These are phyloP conservation scores for Aspergillus piperis DNA, from an alignment of 2,329 filamentous ascomycete genomes.

Conservation along the genomic window DNA sequence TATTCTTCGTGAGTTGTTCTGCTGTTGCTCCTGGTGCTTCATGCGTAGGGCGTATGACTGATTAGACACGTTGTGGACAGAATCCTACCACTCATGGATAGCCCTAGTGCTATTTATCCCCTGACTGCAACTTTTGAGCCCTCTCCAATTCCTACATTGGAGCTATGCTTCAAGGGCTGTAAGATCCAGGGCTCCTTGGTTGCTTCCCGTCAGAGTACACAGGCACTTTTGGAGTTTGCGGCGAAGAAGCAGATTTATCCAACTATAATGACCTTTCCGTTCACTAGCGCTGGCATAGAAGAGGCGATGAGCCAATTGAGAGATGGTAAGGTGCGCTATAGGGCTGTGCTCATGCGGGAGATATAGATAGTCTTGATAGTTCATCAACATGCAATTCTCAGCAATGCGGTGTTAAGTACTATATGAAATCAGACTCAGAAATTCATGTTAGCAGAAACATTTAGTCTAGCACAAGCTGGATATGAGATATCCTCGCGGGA, in stretches of 20 bases:
- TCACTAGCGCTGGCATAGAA: slow-evolving; percentile 53
- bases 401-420: too few species aligned
- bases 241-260: slow-evolving; percentile 61
- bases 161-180: slow-evolving; percentile 55
- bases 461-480: too few species aligned
- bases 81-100: slow-evolving; percentile 22
- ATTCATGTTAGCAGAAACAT: too few species aligned
- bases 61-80: too few species aligned
- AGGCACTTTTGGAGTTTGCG: slow-evolving; percentile 67
- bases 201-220: slow-evolving; percentile 62
- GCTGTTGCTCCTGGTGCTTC: neutral
- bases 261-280: slow-evolving; percentile 63
- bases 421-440: too few species aligned
- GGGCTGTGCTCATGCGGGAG: neutral
- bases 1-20: neutral
- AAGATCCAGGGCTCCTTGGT: slow-evolving; percentile 64
- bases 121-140: slow-evolving; percentile 26
- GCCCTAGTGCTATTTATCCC: slow-evolving; percentile 30
- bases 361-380: neutral
- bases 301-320: slow-evolving; percentile 50
- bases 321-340: slow-evolving; percentile 50
- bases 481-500: too few species aligned
- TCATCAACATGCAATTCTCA: too few species aligned
- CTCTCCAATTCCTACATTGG: slow-evolving; percentile 40
- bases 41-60: too few species aligned